These are phyloP conservation scores for Chrysoporthe austroafricana DNA, from an alignment of 2,329 filamentous ascomycete genomes.

Conservation along the genomic window DNA sequence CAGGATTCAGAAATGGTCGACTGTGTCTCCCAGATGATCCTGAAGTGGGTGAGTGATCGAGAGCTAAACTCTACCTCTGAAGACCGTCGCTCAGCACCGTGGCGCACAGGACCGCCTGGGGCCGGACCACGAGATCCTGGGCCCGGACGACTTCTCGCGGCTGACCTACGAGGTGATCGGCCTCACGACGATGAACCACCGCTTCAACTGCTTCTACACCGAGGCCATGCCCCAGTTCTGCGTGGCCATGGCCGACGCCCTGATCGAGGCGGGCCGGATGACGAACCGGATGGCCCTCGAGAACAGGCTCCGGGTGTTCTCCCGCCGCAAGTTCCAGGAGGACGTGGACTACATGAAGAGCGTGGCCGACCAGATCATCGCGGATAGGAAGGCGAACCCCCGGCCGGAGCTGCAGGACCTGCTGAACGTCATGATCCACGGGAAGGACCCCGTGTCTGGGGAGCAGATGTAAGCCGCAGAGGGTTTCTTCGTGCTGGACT, in stretches of 20 bases:
- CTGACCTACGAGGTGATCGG: constrained; percentile 32
- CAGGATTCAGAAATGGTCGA: constrained; percentile 28
- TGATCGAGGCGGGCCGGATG: constrained; percentile 29
- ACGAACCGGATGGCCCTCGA: constrained; percentile 25
- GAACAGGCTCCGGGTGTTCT: constrained; percentile 26
- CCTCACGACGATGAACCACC: constrained; percentile 30
- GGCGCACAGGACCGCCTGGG: constrained; percentile 26
- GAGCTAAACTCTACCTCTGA: background rate
- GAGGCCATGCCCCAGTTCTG: constrained; percentile 29
- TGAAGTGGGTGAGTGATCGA: constrained; percentile 25
- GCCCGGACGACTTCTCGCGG: constrained; percentile 29
- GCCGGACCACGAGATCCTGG: constrained; percentile 27
- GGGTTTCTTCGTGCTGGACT: background rate
- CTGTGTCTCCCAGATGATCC: constrained; percentile 30
- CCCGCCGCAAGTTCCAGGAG: constrained; percentile 27
- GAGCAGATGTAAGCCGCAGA: constrained; percentile 23
- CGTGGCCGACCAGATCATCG: constrained; percentile 27
- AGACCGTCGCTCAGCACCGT: background rate
- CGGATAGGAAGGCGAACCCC: constrained; percentile 28
- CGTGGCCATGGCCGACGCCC: constrained; percentile 26
- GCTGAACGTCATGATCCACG: constrained; percentile 30
- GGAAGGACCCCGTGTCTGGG: constrained; percentile 30
- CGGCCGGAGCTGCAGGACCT: constrained; percentile 30
- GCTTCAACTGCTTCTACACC: constrained; percentile 32
- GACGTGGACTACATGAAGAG: constrained; percentile 29